phyloP scores from a whole-genome alignment of 2,329 filamentous ascomycete species.

The Clonostachys chloroleuca region DNA sequence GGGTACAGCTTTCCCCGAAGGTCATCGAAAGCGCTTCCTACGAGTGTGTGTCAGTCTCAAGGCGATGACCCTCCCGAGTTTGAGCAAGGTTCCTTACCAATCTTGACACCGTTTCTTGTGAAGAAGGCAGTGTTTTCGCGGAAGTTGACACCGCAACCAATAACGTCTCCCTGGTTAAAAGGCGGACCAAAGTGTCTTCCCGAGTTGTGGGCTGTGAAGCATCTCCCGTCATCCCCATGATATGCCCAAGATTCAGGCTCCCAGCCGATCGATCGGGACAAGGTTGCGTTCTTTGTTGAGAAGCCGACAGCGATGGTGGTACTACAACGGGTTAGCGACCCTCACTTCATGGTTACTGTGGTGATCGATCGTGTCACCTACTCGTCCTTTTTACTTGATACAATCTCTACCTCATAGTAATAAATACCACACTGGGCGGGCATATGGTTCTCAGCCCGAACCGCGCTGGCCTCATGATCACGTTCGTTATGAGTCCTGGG shows the following conservation, averaged over 20 bases:
- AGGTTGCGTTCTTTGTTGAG: constrained; percentile 44
- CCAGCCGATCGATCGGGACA: constrained; percentile 60
- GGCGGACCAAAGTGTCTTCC: constrained; percentile 53
- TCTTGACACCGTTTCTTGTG: constrained; percentile 57
- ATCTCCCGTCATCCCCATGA: constrained; percentile 63
- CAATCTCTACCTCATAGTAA: constrained; percentile 73
- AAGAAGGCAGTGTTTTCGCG: constrained; percentile 62
- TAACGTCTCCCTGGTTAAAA: constrained; percentile 51
- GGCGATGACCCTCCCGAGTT: neutral
- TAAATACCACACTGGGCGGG: constrained; percentile 88
- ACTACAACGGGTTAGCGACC: constrained; percentile 22
- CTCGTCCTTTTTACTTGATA: constrained; percentile 49
- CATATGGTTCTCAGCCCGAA: constrained; percentile 83
- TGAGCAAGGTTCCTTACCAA: constrained; percentile 35
- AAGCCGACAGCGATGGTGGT: constrained; percentile 62
- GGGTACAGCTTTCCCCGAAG: constrained; percentile 64
- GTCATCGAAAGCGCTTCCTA: constrained; percentile 68
- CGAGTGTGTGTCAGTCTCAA: constrained; percentile 12
- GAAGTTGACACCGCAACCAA: constrained; percentile 66
- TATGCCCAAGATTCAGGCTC: constrained; percentile 66
- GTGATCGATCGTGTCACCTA: constrained; percentile 25
- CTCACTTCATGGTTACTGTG: neutral
- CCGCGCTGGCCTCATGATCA: constrained; percentile 73
- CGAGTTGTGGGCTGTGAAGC: constrained; percentile 50
- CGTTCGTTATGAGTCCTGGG: constrained; percentile 31